These are phyloP conservation scores for Rhodamnia rubescens DNA, from an alignment of 345 rosid genomes.

Conservation along the genomic window DNA sequence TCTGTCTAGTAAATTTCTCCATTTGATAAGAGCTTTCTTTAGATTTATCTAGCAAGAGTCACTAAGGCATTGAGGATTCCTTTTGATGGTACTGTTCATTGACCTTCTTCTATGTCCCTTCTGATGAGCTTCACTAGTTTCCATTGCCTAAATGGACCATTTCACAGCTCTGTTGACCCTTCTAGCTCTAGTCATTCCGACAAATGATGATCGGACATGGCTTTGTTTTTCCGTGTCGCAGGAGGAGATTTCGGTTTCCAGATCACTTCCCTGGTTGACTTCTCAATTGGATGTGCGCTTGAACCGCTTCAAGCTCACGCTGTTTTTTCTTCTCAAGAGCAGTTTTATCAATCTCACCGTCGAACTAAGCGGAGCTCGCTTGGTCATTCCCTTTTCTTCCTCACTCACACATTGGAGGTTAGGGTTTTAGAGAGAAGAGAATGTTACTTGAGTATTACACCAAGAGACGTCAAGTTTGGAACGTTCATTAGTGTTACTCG, in stretches of 20 bases:
- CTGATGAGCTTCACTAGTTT: neutral
- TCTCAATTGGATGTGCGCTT: neutral
- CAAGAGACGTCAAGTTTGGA: too few species aligned
- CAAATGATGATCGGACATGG: rapidly evolving
- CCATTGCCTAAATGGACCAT: neutral
- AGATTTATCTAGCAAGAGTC: neutral
- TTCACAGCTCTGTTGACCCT: too few species aligned
- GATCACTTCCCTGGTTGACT: neutral
- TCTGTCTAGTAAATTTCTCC: too few species aligned
- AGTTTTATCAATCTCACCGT: neutral
- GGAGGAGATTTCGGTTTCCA: neutral
- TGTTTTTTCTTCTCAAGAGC: neutral
- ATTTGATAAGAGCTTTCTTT: too few species aligned
- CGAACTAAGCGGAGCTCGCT: neutral
- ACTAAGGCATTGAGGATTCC: neutral
- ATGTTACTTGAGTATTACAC: too few species aligned
- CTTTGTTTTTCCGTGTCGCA: neutral
- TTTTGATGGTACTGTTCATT: neutral
- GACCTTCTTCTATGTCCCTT: neutral
- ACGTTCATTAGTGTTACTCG: too few species aligned
- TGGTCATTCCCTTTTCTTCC: neutral
- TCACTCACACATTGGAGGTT: too few species aligned
- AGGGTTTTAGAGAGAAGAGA: too few species aligned
- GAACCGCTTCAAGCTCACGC: neutral
- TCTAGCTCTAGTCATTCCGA: too few species aligned